phyloP scores from a whole-genome alignment of 768 basidiomycete species.

The Erythrobasidium yunnanense region DNA sequence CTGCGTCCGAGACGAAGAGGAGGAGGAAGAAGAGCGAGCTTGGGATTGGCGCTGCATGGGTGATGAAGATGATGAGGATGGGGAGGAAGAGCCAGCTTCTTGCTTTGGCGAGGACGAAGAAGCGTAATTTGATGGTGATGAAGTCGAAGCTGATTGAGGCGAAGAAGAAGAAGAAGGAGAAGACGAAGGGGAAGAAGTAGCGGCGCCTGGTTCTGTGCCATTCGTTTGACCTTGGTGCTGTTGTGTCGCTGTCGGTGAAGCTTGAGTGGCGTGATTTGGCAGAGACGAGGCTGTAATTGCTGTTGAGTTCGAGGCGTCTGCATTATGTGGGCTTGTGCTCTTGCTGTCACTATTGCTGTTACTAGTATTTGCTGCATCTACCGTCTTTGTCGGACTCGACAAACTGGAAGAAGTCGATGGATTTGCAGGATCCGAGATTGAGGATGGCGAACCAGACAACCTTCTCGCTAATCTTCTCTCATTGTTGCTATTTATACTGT shows the following conservation, averaged over 20 bases:
- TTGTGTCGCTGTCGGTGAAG: no score
- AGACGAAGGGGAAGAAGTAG: background rate
- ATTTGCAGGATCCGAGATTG: background rate
- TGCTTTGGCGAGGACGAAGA: background rate
- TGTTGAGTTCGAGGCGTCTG: no score
- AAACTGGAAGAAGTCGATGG: slow-evolving; percentile 20
- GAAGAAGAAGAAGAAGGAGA: background rate
- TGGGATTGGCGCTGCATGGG: background rate
- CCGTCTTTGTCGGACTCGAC: no score
- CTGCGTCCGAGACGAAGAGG: background rate
- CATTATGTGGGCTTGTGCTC: no score
- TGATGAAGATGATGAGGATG: background rate
- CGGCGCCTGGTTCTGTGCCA: no score
- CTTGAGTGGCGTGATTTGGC: no score
- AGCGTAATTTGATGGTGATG: background rate
- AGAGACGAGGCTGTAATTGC: no score
- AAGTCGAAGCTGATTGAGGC: background rate
- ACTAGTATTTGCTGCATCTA: no score
- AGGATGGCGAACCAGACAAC: background rate
- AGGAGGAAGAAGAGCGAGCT: background rate
- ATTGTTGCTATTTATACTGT: background rate
- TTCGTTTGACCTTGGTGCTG: no score
- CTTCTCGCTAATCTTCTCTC: background rate
- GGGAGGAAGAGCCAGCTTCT: background rate
- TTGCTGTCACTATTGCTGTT: no score